Evolutionary conservation across 805 yeast genomes (phyloP), one percentile per base, ranked within the genome.

Genomic region (Cyberlindnera subsufficiens): DNA sequence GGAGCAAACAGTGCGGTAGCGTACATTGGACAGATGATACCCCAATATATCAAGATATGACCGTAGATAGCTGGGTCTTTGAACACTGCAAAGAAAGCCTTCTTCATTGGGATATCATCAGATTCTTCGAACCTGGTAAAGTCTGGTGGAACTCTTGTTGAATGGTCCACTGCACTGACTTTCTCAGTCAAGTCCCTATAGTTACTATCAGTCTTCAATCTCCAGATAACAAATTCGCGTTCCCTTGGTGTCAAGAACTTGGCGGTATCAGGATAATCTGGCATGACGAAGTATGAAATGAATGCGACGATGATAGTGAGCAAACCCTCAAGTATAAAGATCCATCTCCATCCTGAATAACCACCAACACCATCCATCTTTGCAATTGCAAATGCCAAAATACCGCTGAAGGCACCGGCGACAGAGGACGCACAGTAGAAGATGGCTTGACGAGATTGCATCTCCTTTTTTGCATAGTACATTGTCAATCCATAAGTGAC

Each of bases 391-490:
- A 54, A 60, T 10, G 57, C 47, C 3, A 58, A 17, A 11, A 56
- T 50, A 14, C 54, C 55, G 35, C 58, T 43, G 22, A 58, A 44
- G 31, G 54, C 50, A 15, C 61, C 63, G 3, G 50, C 48, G 13
- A 51, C 50, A 30, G 50, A 51, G 6, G 45, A 33, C 14, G 45
- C 47, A 35, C 43, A 46, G 38, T 41, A 46, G 45, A 58, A 52
- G 20, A 54, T 40, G 9, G 60, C 58, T 35, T 51, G 47, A 40
- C 64, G 47, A 15, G 45, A 39, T 1, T 52, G 51, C 32, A 55
- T 39, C 37, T 58, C 60, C 37, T 49, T 50, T 30, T 56, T 51
- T 22, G 51, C 46, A 32, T 55, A 53, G 52, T 55, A 59, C 40
- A 48, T 52, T 3, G 56, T 42, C 32, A 59, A 40, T 17, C 45